Conservation (phyloP, 306 rosid genomes). For the Lathyrus sativus region DNA sequence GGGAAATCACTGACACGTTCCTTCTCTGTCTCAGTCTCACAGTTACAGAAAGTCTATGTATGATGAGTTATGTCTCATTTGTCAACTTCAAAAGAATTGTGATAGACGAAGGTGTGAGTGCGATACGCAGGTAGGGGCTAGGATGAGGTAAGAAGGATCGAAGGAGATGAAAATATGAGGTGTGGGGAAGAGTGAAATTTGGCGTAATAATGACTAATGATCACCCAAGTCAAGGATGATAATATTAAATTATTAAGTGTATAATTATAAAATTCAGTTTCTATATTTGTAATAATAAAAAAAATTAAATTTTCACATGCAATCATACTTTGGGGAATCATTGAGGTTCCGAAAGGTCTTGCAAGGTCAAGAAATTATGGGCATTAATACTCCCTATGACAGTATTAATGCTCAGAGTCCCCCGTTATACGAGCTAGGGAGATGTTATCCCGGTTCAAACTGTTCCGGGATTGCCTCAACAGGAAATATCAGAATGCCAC, state of each 20-base stretch:
- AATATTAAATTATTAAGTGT: too few relatives aligned
- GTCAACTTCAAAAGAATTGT: constrained; percentile 25
- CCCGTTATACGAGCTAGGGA: constrained; percentile 62
- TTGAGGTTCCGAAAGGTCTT: constrained; percentile 98
- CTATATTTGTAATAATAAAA: too few relatives aligned
- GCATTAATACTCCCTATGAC: constrained; percentile 64
- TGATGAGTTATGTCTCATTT: constrained; percentile 18
- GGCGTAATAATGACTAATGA: background rate
- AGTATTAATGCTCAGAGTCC: constrained; percentile 54
- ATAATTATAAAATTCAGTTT: too few relatives aligned
- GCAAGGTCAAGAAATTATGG: constrained; percentile 99
- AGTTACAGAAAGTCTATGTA: constrained; percentile 8
- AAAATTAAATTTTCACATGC: too few relatives aligned
- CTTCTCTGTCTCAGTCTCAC: constrained; percentile 10
- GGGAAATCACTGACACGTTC: constrained; percentile 33
- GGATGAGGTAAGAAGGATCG: too few relatives aligned
- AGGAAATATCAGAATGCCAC: constrained; percentile 61
- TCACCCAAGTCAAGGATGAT: background rate
- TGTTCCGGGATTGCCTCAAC: constrained; percentile 55
- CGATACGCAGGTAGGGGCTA: background rate
- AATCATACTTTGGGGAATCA: constrained; percentile 79
- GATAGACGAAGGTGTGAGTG: constrained; percentile 2
- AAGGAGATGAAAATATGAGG: background rate
- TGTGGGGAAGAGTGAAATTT: background rate
- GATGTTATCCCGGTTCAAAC: constrained; percentile 64